Percentiles rank a stretch among this genome's conserved stretches.
Evolutionary conservation across 495 filamentous ascomycete genomes (phyloP).

Genomic region (Neurospora sp.): DNA sequence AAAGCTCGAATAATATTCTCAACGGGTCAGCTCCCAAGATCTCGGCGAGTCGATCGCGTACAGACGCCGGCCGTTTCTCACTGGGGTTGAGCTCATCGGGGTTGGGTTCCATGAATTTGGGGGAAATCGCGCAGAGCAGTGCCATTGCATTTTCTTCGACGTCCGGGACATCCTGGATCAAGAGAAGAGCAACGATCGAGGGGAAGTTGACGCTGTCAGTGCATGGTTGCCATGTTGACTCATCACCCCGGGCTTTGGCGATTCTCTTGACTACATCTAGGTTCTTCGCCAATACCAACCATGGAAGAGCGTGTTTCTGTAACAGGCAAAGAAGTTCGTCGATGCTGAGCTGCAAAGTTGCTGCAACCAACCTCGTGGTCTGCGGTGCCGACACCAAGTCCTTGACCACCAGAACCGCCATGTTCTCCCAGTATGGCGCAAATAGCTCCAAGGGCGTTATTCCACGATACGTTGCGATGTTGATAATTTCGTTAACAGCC

Average conservation of each 20-base stretch:
- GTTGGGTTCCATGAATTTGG: slow-evolving; percentile 52
- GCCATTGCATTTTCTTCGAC: slow-evolving; percentile 59
- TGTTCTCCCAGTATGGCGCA: slow-evolving; percentile 73
- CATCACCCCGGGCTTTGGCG: slow-evolving; percentile 57
- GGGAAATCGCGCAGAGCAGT: slow-evolving; percentile 52
- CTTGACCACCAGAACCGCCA: slow-evolving; percentile 70
- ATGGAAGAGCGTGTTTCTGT: slow-evolving; percentile 76
- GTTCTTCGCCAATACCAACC: slow-evolving; percentile 68
- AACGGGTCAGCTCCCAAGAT: slow-evolving; percentile 69
- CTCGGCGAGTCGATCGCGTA: slow-evolving; percentile 40
- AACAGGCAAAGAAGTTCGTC: slow-evolving; percentile 62
- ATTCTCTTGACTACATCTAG: slow-evolving; percentile 71
- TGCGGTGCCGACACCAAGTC: slow-evolving; percentile 72
- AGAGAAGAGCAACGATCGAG: slow-evolving; percentile 65
- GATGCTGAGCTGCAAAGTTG: slow-evolving; percentile 63
- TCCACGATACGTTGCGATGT: slow-evolving; percentile 52
- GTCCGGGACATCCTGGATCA: slow-evolving; percentile 60
- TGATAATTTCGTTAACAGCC: slow-evolving; percentile 62
- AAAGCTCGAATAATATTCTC: slow-evolving; percentile 64
- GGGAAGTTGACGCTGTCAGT: slow-evolving; percentile 59
- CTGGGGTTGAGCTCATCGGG: neutral
- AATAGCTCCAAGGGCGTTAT: slow-evolving; percentile 57
- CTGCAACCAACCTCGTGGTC: slow-evolving; percentile 68
- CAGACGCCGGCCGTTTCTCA: neutral
- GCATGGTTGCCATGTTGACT: slow-evolving; percentile 26